Percentiles rank a stretch among this genome's conserved stretches.
These are phyloP conservation scores for Macaranga tanarius DNA, from an alignment of 441 rosid genomes.

Conservation along the genomic window DNA sequence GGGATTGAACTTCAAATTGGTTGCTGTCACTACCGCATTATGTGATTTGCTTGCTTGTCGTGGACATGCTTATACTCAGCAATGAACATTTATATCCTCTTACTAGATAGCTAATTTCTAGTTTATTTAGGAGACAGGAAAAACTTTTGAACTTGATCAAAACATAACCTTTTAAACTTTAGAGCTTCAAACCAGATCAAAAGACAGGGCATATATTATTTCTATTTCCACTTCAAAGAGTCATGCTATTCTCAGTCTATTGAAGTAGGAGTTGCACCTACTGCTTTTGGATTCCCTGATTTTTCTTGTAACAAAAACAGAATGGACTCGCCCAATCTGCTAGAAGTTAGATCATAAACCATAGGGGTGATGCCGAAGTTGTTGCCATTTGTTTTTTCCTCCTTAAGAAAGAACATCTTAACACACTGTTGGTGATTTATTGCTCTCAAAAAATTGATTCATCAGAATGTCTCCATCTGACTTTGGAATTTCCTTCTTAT, in stretches of 20 bases:
- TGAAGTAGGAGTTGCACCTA: not conserved
- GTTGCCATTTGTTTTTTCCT: not conserved
- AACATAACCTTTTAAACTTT: not conserved
- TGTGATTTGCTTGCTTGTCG: not conserved
- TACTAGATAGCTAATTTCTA: not conserved
- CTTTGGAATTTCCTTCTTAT: no score
- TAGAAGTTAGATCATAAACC: not conserved
- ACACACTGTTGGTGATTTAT: no score
- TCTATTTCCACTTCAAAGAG: not conserved
- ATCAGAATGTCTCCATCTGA: no score
- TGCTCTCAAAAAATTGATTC: no score
- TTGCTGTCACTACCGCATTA: no score
- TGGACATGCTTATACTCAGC: not conserved
- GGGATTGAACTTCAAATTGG: not conserved
- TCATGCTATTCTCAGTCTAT: conserved; percentile 1
- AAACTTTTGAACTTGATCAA: not conserved
- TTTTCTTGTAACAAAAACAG: not conserved
- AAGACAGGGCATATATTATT: not conserved
- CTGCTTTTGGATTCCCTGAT: not conserved
- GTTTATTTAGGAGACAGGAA: not conserved
- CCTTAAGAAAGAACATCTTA: no score
- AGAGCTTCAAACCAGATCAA: not conserved
- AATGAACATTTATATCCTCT: not conserved
- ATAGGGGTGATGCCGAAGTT: no score
- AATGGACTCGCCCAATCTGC: not conserved